These are phyloP conservation scores for Olyra latifolia DNA, from an alignment of 176 grass and related monocot species.

Conservation along the genomic window DNA sequence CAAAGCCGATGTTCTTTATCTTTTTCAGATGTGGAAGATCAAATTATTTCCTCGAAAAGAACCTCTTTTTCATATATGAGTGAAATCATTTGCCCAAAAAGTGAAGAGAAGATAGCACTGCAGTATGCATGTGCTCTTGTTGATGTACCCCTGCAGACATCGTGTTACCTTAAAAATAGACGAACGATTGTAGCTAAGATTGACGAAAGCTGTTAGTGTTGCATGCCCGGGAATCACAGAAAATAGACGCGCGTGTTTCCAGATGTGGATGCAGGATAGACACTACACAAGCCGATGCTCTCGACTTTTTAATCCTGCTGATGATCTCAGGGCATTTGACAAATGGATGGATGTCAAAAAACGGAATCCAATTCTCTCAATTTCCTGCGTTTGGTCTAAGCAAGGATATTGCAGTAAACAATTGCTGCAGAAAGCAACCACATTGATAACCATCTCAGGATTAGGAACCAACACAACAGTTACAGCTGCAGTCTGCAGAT, in stretches of 20 bases:
- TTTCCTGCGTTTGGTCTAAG: slow-evolving; percentile 35
- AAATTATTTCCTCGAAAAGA: background rate
- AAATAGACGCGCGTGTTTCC: slow-evolving; percentile 29
- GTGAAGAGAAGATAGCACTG: slow-evolving; percentile 3
- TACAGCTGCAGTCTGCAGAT: background rate
- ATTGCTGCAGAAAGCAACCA: slow-evolving; percentile 22
- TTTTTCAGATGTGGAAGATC: slow-evolving; percentile 38
- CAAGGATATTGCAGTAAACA: slow-evolving; percentile 20
- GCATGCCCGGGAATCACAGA: slow-evolving; percentile 25
- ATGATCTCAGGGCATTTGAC: slow-evolving; percentile 6
- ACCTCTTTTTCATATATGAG: slow-evolving; percentile 10
- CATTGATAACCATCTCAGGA: background rate
- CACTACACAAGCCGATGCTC: slow-evolving; percentile 34
- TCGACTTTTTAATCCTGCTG: slow-evolving; percentile 4
- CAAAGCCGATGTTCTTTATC: slow-evolving; percentile 26
- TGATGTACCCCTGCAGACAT: background rate
- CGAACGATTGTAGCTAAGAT: slow-evolving; percentile 10
- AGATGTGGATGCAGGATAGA: slow-evolving; percentile 34
- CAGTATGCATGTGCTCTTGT: slow-evolving; percentile 32
- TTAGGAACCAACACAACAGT: slow-evolving; percentile 12
- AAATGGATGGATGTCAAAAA: slow-evolving; percentile 36
- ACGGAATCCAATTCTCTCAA: slow-evolving; percentile 37
- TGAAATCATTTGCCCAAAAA: slow-evolving; percentile 8
- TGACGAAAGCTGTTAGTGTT: slow-evolving; percentile 12
- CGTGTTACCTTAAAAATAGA: slow-evolving; percentile 17